A percentile compares a stretch with the other conserved stretches of the same genome.
Conservation (phyloP, 106 monocot species). For the Acanthochlamys bracteata region DNA sequence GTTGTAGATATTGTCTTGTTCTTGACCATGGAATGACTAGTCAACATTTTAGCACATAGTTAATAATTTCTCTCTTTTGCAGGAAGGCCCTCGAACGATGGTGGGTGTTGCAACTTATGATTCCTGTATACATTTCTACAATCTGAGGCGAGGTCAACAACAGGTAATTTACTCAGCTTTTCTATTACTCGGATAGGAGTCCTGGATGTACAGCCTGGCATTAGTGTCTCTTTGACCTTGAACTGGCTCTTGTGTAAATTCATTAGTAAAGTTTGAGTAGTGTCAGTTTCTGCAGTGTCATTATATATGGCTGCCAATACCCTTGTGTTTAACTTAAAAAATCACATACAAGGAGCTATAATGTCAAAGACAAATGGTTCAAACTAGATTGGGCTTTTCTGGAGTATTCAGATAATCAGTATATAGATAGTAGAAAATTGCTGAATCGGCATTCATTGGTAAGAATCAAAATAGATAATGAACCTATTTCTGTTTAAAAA, state of each 20-base stretch:
- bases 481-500: too few relatives aligned
- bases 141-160: slow-evolving; percentile 65
- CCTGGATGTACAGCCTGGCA: too few relatives aligned
- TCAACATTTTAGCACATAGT: not conserved
- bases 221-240: too few relatives aligned
- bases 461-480: too few relatives aligned
- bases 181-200: too few relatives aligned
- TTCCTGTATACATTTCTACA: slow-evolving; percentile 96
- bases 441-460: not conserved
- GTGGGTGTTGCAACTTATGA: slow-evolving; percentile 96
- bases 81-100: slow-evolving; percentile 94
- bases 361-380: not conserved
- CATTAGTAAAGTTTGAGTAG: too few relatives aligned
- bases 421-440: not conserved
- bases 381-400: not conserved
- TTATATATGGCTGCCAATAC: too few relatives aligned
- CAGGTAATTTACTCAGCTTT: slow-evolving; percentile 33
- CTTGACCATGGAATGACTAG: not conserved
- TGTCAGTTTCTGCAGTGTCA: too few relatives aligned
- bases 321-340: too few relatives aligned
- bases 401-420: not conserved
- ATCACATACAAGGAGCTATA: not conserved
- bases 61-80: slow-evolving; percentile 15
- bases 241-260: too few relatives aligned
- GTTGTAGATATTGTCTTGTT: not conserved